A percentile compares a stretch with the other conserved stretches of the same genome.
Evolutionary conservation across 2,329 filamentous ascomycete species (phyloP).

Genomic region (Beauveria medogensis): DNA sequence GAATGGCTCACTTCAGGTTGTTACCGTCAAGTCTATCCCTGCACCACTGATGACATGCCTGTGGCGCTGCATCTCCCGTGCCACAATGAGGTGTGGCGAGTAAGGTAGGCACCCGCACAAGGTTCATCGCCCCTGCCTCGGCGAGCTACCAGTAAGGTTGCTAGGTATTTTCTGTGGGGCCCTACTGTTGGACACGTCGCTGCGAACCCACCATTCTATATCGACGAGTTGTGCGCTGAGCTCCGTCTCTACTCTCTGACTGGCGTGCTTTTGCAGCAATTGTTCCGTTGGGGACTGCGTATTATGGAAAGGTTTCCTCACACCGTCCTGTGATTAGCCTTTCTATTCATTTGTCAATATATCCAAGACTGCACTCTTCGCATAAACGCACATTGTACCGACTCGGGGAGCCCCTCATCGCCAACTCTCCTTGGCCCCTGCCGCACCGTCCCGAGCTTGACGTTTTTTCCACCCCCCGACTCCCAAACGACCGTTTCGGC

Average conservation of each 20-base stretch:
- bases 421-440: background rate
- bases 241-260: background rate
- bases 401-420: constrained; percentile 5
- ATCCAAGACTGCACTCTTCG: background rate
- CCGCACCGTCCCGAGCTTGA: background rate
- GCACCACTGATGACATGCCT: background rate
- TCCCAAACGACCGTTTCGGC: background rate
- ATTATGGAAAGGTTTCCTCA: background rate
- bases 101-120: background rate
- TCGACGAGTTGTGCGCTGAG: background rate
- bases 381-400: background rate
- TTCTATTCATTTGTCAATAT: background rate
- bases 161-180: background rate
- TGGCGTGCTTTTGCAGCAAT: background rate
- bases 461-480: background rate
- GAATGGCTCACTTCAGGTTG: background rate
- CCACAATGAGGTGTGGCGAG: background rate
- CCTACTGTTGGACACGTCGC: constrained; percentile 6
- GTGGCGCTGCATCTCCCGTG: background rate
- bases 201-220: constrained; percentile 1
- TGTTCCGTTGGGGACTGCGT: background rate
- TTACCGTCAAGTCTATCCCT: background rate
- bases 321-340: background rate
- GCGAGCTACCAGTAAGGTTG: background rate
- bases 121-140: background rate